phyloP scores from a whole-genome alignment of 371 early-diverging fungal genomes.

The Basidiobolus meristosporus region DNA sequence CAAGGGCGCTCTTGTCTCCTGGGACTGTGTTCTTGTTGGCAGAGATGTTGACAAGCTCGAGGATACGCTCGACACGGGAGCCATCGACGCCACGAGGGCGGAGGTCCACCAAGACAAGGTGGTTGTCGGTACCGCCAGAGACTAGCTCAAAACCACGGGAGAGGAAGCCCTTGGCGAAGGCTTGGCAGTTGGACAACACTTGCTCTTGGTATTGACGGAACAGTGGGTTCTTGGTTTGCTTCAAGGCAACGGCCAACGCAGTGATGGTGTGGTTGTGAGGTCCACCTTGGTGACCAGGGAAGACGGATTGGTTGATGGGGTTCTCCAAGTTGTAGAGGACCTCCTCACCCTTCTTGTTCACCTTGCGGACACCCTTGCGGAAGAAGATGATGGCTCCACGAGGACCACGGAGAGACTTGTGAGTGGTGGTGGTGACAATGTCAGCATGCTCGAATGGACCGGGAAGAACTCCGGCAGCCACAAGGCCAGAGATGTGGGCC shows the following conservation, averaged over 20 bases:
- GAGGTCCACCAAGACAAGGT: conserved; percentile 78
- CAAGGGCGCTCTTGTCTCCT: conserved; percentile 85
- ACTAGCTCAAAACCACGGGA: conserved; percentile 67
- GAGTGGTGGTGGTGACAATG: conserved; percentile 98
- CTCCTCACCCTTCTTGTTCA: conserved; percentile 73
- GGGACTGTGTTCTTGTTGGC: conserved; percentile 98
- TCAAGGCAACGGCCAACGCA: conserved; percentile 91
- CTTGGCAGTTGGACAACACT: conserved; percentile 72
- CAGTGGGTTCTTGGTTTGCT: conserved; percentile 36
- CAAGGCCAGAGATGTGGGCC: conserved; percentile 89
- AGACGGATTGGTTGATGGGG: conserved; percentile 92
- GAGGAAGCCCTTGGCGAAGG: conserved; percentile 61
- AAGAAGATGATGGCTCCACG: conserved; percentile 97
- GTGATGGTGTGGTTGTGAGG: conserved; percentile 99
- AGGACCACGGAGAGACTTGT: conserved; percentile 98
- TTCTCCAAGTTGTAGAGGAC: conserved; percentile 75
- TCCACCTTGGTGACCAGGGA: conserved; percentile 98
- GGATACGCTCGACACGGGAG: conserved; percentile 81
- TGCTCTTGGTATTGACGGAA: too few relatives aligned
- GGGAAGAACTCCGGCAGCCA: conserved; percentile 76
- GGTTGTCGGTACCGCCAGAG: conserved; percentile 90
- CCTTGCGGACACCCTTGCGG: conserved; percentile 71
- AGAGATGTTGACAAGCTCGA: conserved; percentile 88
- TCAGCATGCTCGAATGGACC: conserved; percentile 92
- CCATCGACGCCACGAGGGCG: conserved; percentile 73